Conservation (phyloP, 192 early-diverging fungal species). For the Haplosporangium gracile region DNA sequence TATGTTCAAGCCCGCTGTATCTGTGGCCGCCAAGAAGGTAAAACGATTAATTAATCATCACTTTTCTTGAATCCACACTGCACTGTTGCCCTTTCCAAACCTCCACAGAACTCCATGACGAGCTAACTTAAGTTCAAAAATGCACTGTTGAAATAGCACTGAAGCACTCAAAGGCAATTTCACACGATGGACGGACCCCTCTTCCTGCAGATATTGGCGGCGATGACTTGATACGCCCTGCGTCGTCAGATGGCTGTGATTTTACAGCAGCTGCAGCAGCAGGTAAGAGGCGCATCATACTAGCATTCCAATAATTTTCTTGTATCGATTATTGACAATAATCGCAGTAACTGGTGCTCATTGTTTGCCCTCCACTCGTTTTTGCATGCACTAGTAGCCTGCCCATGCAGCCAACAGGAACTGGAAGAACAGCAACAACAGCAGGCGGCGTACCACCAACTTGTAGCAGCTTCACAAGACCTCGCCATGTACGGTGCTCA, state of each 20-base stretch:
- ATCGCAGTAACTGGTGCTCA: neutral
- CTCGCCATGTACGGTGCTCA: neutral
- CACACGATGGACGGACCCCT: constrained; percentile 10
- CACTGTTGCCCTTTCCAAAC: neutral
- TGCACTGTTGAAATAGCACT: neutral
- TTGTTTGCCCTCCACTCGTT: neutral
- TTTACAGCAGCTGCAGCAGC: neutral
- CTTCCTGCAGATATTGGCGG: neutral
- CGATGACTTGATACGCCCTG: neutral
- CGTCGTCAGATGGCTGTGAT: neutral
- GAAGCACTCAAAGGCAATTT: constrained; percentile 17
- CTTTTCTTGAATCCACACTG: neutral
- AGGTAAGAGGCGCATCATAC: constrained; percentile 3
- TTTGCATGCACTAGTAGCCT: neutral
- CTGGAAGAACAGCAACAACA: neutral
- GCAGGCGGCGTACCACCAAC: neutral
- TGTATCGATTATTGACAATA: neutral
- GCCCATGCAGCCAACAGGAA: neutral
- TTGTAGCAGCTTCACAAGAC: neutral
- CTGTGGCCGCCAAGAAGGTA: constrained; percentile 59
- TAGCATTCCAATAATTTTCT: neutral
- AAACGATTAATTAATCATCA: neutral
- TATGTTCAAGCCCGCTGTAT: constrained; percentile 77
- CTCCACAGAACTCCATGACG: neutral
- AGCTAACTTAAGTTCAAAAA: neutral